Evolutionary conservation across 2,329 filamentous ascomycete species (phyloP).

Genomic region (Aspergillus nomiae): DNA sequence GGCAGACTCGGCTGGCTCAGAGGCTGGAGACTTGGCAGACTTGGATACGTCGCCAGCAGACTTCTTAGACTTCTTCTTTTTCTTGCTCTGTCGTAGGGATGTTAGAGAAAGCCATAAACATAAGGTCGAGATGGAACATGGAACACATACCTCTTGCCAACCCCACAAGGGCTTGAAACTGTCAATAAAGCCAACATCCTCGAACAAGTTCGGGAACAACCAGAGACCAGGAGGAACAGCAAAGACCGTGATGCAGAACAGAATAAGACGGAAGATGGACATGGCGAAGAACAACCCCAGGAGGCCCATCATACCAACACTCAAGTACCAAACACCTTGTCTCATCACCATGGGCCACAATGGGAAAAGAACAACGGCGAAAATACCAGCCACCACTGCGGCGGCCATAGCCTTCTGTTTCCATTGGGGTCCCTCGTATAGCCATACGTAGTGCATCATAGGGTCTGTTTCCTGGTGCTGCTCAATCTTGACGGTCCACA

Average conservation of each 20-base stretch:
- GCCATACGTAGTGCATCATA: constrained; percentile 87
- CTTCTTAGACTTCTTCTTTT: constrained; percentile 42
- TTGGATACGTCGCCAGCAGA: constrained; percentile 13
- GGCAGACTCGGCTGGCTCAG: constrained; percentile 16
- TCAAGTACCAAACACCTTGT: constrained; percentile 95
- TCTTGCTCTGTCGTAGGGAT: constrained; percentile 36
- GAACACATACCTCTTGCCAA: constrained; percentile 81
- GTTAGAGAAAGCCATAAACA: not conserved
- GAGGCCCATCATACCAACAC: constrained; percentile 87
- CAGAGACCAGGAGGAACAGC: constrained; percentile 83
- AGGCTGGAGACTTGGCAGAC: constrained; percentile 9
- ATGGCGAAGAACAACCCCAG: constrained; percentile 95
- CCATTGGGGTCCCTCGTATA: constrained; percentile 92
- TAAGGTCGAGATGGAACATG: not conserved
- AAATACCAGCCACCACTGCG: constrained; percentile 79
- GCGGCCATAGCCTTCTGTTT: constrained; percentile 90
- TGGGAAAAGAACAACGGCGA: constrained; percentile 90
- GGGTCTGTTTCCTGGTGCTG: constrained; percentile 78
- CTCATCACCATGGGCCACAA: constrained; percentile 91
- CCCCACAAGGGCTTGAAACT: constrained; percentile 96
- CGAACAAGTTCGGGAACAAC: constrained; percentile 97
- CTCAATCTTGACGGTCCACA: constrained; percentile 95
- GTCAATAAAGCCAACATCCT: constrained; percentile 97
- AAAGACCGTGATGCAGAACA: constrained; percentile 93
- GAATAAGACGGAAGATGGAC: constrained; percentile 93